These are phyloP conservation scores for Nevesoporus exiguus DNA, from an alignment of 768 basidiomycete species.

Conservation along the genomic window DNA sequence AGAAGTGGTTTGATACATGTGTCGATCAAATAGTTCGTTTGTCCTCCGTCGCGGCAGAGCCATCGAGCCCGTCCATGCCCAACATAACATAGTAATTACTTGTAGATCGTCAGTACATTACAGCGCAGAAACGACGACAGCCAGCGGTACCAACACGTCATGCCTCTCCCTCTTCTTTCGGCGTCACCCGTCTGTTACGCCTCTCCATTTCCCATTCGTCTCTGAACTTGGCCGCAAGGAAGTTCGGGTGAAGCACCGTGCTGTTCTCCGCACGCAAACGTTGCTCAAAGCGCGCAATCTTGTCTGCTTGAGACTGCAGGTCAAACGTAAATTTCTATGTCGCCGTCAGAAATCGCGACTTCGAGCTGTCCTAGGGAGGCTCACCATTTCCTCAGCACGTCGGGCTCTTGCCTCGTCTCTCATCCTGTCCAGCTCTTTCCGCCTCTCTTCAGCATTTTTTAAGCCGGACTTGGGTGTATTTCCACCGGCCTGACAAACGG, in stretches of 20 bases:
- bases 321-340: constrained; percentile 49
- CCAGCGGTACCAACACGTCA: constrained; percentile 27
- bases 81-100: constrained; percentile 2
- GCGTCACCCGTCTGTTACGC: constrained; percentile 25
- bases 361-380: constrained; percentile 12
- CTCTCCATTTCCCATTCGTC: constrained; percentile 46
- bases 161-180: constrained; percentile 32
- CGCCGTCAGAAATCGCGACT: constrained; percentile 8
- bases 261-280: constrained; percentile 46
- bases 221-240: constrained; percentile 55
- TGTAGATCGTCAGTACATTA: constrained; percentile 20
- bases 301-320: constrained; percentile 56
- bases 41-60: constrained; percentile 29
- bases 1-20: constrained; percentile 64
- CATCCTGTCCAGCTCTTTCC: constrained; percentile 64
- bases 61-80: too few relatives aligned
- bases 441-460: constrained; percentile 62
- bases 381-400: constrained; percentile 52
- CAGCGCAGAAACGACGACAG: neutral
- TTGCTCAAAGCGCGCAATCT: constrained; percentile 63
- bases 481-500: constrained; percentile 36
- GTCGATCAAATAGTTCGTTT: constrained; percentile 57
- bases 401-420: constrained; percentile 65
- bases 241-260: constrained; percentile 58
- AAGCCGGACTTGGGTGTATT: constrained; percentile 43